phyloP scores from a whole-genome alignment of 306 rosid species.

The Parietaria judaica region DNA sequence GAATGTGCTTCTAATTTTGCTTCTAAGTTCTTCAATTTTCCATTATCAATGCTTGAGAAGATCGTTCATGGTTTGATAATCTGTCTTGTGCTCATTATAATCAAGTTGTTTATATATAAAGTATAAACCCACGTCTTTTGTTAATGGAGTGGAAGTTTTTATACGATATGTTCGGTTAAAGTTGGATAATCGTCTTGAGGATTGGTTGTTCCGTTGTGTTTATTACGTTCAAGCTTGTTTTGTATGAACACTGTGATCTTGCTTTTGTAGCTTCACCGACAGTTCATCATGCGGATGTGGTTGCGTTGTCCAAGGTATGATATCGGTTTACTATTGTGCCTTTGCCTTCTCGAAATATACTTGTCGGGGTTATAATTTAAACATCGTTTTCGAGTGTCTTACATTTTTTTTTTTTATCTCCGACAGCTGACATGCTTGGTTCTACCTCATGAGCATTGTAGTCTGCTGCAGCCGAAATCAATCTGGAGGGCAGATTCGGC shows the following conservation, averaged over 20 bases:
- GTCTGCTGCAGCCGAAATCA: conserved; percentile 64
- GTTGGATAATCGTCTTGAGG: no score
- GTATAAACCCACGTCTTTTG: no score
- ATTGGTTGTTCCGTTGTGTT: no score
- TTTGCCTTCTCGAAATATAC: conserved; percentile 15
- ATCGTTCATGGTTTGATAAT: neutral
- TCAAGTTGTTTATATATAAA: no score
- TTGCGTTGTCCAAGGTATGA: conserved; percentile 72
- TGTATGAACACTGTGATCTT: conserved; percentile 6
- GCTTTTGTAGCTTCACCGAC: conserved; percentile 46
- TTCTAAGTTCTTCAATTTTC: conserved; percentile 11
- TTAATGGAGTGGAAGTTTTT: neutral
- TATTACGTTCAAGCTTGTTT: neutral
- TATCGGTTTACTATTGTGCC: neutral
- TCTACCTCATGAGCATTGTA: conserved; percentile 52
- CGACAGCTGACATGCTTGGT: conserved; percentile 80
- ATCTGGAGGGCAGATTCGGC: conserved; percentile 75
- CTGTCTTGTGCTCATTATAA: no score
- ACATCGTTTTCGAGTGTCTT: conserved; percentile 8
- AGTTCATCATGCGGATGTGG: conserved; percentile 56
- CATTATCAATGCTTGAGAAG: neutral
- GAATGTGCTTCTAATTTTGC: neutral
- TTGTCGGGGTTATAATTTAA: conserved; percentile 8
- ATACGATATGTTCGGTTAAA: neutral
- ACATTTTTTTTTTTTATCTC: conserved; percentile 21